These are phyloP conservation scores for Mortierella alpina DNA, from an alignment of 192 early-diverging fungal species.

Conservation along the genomic window DNA sequence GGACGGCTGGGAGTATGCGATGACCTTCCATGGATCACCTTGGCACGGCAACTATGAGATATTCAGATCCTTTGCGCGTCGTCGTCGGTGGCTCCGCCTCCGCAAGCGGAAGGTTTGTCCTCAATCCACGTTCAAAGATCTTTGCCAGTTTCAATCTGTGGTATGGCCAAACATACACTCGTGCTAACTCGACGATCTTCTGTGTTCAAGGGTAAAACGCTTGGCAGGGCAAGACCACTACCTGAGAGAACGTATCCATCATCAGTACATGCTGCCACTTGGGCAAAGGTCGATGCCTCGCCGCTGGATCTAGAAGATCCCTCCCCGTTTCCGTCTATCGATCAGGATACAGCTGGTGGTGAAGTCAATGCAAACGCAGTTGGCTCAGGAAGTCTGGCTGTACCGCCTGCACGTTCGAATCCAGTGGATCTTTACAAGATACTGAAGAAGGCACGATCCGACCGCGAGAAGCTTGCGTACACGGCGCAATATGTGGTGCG, in stretches of 20 bases:
- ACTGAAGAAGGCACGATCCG: constrained; percentile 26
- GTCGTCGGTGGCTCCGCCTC: constrained; percentile 63
- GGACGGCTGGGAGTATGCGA: constrained; percentile 67
- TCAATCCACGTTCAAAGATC: background rate
- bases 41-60: constrained; percentile 69
- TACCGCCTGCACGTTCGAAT: background rate
- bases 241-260: constrained; percentile 45
- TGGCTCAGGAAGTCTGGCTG: background rate
- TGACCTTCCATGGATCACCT: constrained; percentile 59
- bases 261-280: constrained; percentile 5
- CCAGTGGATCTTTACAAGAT: constrained; percentile 27
- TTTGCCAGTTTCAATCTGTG: background rate
- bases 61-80: constrained; percentile 65
- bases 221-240: constrained; percentile 14
- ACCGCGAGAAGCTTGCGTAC: constrained; percentile 33
- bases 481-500: constrained; percentile 22
- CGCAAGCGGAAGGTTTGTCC: constrained; percentile 49
- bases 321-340: constrained; percentile 12
- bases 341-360: background rate
- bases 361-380: background rate
- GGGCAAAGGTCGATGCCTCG: constrained; percentile 16
- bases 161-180: background rate
- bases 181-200: background rate
- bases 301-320: background rate
- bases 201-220: constrained; percentile 14